Evolutionary conservation across 2,329 filamentous ascomycete species (phyloP), one percentile per base, ranked within the genome.

Genomic region (Fusarium hainanense): DNA sequence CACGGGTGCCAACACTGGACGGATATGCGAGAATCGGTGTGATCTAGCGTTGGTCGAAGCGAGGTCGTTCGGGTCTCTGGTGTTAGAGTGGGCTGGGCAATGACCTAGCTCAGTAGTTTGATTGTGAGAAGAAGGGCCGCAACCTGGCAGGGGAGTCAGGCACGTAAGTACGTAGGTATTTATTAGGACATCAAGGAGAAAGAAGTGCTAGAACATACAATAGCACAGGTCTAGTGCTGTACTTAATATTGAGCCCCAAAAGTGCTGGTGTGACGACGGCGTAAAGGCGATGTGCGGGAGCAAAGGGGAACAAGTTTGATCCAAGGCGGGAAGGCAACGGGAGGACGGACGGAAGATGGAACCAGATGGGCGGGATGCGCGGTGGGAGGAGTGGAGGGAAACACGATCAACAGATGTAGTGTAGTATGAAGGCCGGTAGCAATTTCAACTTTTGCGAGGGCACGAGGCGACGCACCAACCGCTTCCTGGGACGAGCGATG

Each of bases 341-440:
- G 71, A 73, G 55, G 71, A 67, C 68, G 57, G 71, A 67, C 68
- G 68, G 71, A 74, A 66, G 71, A 72, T 58, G 69, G 71, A 70
- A 70, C 66, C 68, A 70, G 65, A 61, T 70, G 65, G 68, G 57
- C 63, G 68, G 63, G 65, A 54, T 61, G 63, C 57, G 68, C 65
- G 54, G 66, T 66, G 52, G 62, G 62, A 70, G 49, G 41, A 43
- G 59, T 58, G 66, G 55, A 72, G 69, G 69, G 54, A 63, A 71
- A 54, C 65, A 70, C 54, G 67, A 70, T 68, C 63, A 70, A 70
- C 54, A 70, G 40, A 43, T 66, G 56, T 37, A 37, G 34, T 37
- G 34, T 37, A 37, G 34, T 37, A 37, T 37, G 34, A n/a, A 37
- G 34, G 34, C 10, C 34, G 18, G 34, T 37, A 62, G 66, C 56